phyloP scores from a whole-genome alignment of 2,329 filamentous ascomycete species.

The Cyanodermella asteris region DNA sequence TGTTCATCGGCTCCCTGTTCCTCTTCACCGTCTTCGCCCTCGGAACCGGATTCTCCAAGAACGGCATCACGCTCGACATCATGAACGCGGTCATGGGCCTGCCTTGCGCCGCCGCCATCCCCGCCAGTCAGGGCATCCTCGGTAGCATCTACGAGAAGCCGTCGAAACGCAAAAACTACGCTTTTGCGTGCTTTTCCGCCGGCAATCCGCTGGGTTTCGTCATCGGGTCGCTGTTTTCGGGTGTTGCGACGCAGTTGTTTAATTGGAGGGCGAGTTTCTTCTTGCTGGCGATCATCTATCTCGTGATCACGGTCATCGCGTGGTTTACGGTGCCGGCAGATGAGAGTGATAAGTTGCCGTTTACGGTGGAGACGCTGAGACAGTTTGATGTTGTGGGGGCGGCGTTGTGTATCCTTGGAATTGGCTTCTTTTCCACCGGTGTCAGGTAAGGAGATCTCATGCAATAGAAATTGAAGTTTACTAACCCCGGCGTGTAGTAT shows the following conservation, averaged over 20 bases:
- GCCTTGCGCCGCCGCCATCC: slow-evolving; percentile 40
- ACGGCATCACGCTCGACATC: slow-evolving; percentile 36
- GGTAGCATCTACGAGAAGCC: slow-evolving; percentile 28
- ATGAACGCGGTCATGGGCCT: slow-evolving; percentile 43
- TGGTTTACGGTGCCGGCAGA: slow-evolving; percentile 45
- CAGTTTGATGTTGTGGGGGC: no score
- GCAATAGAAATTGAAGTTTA: no score
- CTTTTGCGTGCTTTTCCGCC: slow-evolving; percentile 38
- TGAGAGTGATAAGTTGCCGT: no score
- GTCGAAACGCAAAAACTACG: slow-evolving; percentile 8
- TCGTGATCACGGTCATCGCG: no score
- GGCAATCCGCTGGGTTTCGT: no score
- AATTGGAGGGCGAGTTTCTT: no score
- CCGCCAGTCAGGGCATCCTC: slow-evolving; percentile 41
- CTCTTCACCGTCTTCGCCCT: slow-evolving; percentile 36
- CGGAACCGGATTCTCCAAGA: slow-evolving; percentile 36
- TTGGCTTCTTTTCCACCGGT: slow-evolving; percentile 30
- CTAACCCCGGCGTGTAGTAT: no score
- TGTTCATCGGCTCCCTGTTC: slow-evolving; percentile 38
- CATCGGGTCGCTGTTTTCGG: no score
- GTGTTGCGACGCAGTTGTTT: no score
- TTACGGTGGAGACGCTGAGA: no score
- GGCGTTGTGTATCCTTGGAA: slow-evolving; percentile 8
- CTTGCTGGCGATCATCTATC: no score
- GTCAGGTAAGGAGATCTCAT: slow-evolving; percentile 30